Percentiles rank a stretch among this genome's conserved stretches.
Conservation (phyloP, 805 yeast genomes). For the Ogataea siamensis region DNA sequence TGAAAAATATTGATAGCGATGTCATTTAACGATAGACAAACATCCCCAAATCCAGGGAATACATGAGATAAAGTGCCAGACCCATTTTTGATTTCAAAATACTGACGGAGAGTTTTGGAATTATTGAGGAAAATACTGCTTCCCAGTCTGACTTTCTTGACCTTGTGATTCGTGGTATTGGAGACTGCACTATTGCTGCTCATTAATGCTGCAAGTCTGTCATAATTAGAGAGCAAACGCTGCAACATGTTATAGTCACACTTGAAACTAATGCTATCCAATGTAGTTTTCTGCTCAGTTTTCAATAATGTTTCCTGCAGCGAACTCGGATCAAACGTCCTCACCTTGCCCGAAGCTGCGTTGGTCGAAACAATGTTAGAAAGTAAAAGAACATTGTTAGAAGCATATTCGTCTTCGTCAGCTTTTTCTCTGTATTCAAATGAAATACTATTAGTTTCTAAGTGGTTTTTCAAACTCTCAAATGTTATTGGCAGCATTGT, state of each 20-base stretch:
- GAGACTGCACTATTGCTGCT: background rate
- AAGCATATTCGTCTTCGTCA: constrained; percentile 3
- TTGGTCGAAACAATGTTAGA: constrained; percentile 22
- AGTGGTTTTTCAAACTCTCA: constrained; percentile 34
- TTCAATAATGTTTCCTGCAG: constrained; percentile 29
- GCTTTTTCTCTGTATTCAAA: constrained; percentile 18
- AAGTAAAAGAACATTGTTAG: constrained; percentile 24
- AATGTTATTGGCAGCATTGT: constrained; percentile 45
- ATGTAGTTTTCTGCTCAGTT: constrained; percentile 11
- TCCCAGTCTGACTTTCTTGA: constrained; percentile 25
- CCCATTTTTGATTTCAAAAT: constrained; percentile 17
- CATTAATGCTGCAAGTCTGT: constrained; percentile 3
- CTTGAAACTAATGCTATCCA: constrained; percentile 31
- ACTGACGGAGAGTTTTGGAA: constrained; percentile 16
- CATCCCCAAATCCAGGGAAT: constrained; percentile 34
- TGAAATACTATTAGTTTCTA: constrained; percentile 36
- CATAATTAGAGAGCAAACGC: constrained; percentile 16
- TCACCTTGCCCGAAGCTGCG: constrained; percentile 12
- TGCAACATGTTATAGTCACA: constrained; percentile 32
- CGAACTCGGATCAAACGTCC: constrained; percentile 27
- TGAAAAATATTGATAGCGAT: constrained; percentile 19
- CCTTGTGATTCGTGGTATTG: background rate
- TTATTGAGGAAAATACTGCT: constrained; percentile 26
- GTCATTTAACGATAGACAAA: constrained; percentile 21
- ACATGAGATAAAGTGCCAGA: constrained; percentile 21